These are phyloP conservation scores for Phaffia tasmanica DNA, from an alignment of 768 basidiomycete species.

Conservation along the genomic window DNA sequence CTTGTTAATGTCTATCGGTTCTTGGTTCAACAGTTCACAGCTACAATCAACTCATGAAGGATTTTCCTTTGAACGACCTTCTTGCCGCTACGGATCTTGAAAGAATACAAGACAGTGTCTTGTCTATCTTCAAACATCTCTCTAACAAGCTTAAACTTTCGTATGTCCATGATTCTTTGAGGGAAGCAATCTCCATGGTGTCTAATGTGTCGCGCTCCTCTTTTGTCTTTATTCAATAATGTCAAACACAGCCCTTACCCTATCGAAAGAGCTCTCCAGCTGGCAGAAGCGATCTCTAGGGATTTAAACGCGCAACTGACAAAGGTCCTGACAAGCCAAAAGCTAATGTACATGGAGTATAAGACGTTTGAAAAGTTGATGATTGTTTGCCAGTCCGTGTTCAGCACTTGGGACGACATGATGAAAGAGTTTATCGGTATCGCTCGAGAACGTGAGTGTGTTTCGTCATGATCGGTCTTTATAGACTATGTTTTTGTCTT, in stretches of 20 bases:
- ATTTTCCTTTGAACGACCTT: conserved; percentile 93
- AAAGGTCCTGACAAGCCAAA: conserved; percentile 77
- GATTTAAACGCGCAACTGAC: conserved; percentile 95
- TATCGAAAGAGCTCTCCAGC: conserved; percentile 84
- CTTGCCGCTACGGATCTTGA: conserved; percentile 91
- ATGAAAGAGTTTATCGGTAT: conserved; percentile 89
- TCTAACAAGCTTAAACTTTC: conserved; percentile 92
- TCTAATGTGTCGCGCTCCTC: background rate
- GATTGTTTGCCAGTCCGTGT: conserved; percentile 60
- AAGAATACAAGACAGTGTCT: conserved; percentile 81
- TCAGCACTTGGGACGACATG: conserved; percentile 73
- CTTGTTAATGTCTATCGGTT: background rate
- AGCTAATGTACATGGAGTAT: conserved; percentile 86
- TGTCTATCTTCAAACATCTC: conserved; percentile 80
- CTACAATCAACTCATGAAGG: conserved; percentile 97
- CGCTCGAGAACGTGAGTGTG: conserved; percentile 54
- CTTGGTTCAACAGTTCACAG: conserved; percentile 64
- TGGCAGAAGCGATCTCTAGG: conserved; percentile 93
- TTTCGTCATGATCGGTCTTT: background rate
- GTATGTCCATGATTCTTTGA: conserved; percentile 28
- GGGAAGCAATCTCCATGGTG: background rate
- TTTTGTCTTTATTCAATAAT: background rate
- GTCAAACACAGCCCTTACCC: conserved; percentile 58
- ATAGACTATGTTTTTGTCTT: background rate
- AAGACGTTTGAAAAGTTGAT: conserved; percentile 84